Conservation (phyloP, 2,329 filamentous ascomycete genomes). For the Trichoderma koningiopsis region DNA sequence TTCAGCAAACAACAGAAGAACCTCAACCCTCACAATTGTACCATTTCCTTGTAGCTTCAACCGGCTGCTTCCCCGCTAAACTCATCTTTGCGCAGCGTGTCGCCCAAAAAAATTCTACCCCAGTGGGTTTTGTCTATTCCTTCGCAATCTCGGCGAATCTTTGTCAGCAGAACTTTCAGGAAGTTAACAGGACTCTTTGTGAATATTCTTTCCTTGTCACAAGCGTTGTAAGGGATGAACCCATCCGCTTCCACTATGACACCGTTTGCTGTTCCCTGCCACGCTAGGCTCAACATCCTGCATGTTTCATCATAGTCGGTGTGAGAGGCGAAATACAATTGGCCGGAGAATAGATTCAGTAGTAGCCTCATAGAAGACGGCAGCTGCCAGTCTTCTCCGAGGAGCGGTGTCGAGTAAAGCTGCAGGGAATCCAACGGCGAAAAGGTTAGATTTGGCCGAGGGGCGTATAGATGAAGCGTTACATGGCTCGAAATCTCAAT, state of each 20-base stretch:
- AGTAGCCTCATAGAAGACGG: not conserved
- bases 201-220: not conserved
- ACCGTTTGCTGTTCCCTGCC: not conserved
- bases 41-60: too few species aligned
- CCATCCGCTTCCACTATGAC: not conserved
- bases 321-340: not conserved
- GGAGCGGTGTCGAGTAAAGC: not conserved
- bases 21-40: too few species aligned
- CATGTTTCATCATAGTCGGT: not conserved
- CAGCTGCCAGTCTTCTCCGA: not conserved
- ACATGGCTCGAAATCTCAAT: conserved; percentile 44
- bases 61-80: too few species aligned
- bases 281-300: not conserved
- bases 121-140: not conserved
- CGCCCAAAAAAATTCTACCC: not conserved
- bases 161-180: not conserved
- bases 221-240: fast-evolving
- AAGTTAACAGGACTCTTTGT: not conserved
- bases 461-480: conserved; percentile 54
- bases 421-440: not conserved
- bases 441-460: conserved; percentile 37
- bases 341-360: not conserved
- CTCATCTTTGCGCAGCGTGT: too few species aligned
- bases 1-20: too few species aligned
- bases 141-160: not conserved